phyloP scores from a whole-genome alignment of 495 filamentous ascomycete genomes.

The Daldinia loculata region DNA sequence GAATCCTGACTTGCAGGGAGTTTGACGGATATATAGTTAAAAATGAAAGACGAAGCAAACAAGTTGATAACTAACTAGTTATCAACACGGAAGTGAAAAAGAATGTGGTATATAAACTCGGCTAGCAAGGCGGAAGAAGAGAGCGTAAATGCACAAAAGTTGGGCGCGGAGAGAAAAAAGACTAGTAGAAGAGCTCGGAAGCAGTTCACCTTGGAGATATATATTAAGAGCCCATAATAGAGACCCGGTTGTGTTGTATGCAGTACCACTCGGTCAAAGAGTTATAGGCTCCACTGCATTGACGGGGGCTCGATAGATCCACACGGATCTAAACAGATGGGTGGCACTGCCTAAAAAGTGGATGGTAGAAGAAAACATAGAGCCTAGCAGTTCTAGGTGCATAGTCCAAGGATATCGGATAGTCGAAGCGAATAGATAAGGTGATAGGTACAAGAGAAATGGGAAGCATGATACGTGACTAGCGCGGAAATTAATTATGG shows the following conservation, averaged over 20 bases:
- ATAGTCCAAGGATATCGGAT: constrained; percentile 22
- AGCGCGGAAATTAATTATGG: constrained; percentile 40
- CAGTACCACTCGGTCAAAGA: constrained; percentile 22
- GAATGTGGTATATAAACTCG: constrained; percentile 46
- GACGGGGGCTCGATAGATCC: constrained; percentile 26
- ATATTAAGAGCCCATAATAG: constrained; percentile 44
- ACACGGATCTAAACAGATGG: constrained; percentile 28
- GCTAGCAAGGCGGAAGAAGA: constrained; percentile 44
- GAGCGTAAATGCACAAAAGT: constrained; percentile 37
- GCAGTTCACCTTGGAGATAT: constrained; percentile 43
- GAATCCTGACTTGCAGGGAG: constrained; percentile 46
- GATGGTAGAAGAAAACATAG: constrained; percentile 19
- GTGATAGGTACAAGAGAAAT: constrained; percentile 21
- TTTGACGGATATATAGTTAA: constrained; percentile 32
- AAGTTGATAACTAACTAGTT: constrained; percentile 29
- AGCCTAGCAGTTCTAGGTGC: neutral
- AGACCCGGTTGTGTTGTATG: constrained; percentile 16
- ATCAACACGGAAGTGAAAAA: constrained; percentile 37
- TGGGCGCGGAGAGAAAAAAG: constrained; percentile 31
- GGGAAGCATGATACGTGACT: constrained; percentile 22
- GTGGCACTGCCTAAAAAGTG: constrained; percentile 37
- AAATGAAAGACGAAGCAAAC: constrained; percentile 38
- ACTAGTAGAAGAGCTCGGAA: constrained; percentile 31
- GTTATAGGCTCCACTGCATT: constrained; percentile 10
- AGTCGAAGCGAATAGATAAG: constrained; percentile 13